These are phyloP conservation scores for Cronartium quercuum DNA, from an alignment of 1,284 basidiomycete genomes.

Conservation along the genomic window DNA sequence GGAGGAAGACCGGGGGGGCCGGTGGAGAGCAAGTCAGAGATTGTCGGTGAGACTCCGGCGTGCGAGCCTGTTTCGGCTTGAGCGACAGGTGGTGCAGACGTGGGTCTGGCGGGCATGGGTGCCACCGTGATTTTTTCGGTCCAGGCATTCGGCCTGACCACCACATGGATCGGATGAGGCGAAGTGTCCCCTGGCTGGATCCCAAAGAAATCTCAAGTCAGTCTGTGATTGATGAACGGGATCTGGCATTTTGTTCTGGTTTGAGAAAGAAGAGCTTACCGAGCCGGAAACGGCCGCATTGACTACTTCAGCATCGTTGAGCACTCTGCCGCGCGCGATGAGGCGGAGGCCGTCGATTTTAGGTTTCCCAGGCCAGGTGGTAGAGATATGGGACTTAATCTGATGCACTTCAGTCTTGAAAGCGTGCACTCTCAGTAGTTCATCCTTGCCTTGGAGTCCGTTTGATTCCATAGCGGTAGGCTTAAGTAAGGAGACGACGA, in stretches of 20 bases:
- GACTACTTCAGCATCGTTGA: constrained; percentile 24
- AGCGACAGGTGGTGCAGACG: constrained; percentile 30
- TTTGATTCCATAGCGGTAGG: constrained; percentile 15
- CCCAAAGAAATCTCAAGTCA: background rate
- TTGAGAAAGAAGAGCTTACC: background rate
- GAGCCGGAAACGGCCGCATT: constrained; percentile 2
- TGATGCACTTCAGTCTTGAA: constrained; percentile 20
- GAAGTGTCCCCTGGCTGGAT: constrained; percentile 25
- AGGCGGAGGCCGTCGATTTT: constrained; percentile 32
- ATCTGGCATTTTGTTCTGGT: background rate
- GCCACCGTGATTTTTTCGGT: constrained; percentile 17
- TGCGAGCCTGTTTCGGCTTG: background rate
- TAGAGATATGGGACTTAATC: constrained; percentile 29
- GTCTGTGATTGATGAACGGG: background rate
- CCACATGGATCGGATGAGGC: constrained; percentile 36
- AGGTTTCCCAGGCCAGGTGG: constrained; percentile 36
- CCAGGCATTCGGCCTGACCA: constrained; percentile 37
- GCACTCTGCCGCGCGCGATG: constrained; percentile 32
- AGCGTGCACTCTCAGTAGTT: constrained; percentile 12
- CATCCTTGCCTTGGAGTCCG: background rate
- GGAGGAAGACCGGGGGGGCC: background rate
- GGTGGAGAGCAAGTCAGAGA: background rate
- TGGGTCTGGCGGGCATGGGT: background rate
- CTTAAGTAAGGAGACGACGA: constrained; percentile 18
- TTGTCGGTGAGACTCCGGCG: background rate